Base-by-base conservation (phyloP, 108 stramenopile genomes). In the Cyclotella sp. region DNA sequence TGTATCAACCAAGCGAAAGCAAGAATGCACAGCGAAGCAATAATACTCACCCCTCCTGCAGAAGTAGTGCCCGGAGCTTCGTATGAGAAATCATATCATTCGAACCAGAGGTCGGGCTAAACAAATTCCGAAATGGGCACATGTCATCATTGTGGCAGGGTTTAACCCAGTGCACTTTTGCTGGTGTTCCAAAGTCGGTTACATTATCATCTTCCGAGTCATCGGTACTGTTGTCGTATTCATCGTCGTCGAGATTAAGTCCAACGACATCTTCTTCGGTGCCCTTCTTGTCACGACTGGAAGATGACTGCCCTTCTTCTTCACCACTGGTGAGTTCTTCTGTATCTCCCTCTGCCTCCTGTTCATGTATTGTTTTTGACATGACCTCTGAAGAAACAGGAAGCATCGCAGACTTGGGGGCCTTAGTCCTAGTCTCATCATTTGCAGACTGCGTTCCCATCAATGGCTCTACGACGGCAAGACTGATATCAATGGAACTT, bases 51-150 rank as follows among this genome's bases (percentile, higher is more conserved):
- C 81, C 83, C 43, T 80, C 49, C 28, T 63, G 75, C 12, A 57
- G 0, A 28, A 91, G 62, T 3, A 84, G 59, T 41, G 77, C 46
- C 16, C 68, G 53, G 0, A 91, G 75, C 46, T 70, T 43, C n/a
- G 45, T 59, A 69, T 79, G 77, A 9, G 73, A 64, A 18, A 85
- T 63, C 59, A 41, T 47, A 57, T 60, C 54, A 29, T 75, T 70
- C 11, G 82, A 45, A 9, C 3, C 39, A 41, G 66, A 26, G 1
- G 43, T 28, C 13, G 15, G 46, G 3, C 40, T 16, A 39, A 74
- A 74, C n/a, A 57, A 55, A 14, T 49, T 60, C 0, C 81, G 59
- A 68, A 84, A 84, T 6, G 83, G 83, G 19, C 83, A 84, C 41
- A 80, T 51, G 26, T 40, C 47, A 30, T 84, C 83, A 55, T 75